Percentiles rank a stretch among this genome's conserved stretches.
Conservation (phyloP, 306 rosid species). For the Ziziphus jujuba region DNA sequence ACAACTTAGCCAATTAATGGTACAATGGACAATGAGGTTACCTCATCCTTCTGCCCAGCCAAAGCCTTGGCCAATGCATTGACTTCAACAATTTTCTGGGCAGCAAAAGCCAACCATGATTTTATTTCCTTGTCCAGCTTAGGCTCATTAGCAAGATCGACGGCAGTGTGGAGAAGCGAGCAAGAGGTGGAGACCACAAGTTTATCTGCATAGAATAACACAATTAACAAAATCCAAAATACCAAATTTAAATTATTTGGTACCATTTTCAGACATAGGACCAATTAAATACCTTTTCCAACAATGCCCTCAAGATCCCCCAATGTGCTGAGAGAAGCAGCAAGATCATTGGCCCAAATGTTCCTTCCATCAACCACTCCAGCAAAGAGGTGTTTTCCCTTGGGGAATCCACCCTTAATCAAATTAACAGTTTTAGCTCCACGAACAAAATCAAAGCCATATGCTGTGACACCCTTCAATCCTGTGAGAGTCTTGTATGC, state of each 20-base stretch:
- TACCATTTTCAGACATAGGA: slow-evolving; percentile 9
- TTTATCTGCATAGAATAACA: slow-evolving; percentile 43
- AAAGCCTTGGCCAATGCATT: slow-evolving; percentile 86
- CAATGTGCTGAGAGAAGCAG: slow-evolving; percentile 59
- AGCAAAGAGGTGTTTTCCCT: slow-evolving; percentile 76
- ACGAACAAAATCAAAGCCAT: slow-evolving; percentile 84
- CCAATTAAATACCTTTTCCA: slow-evolving; percentile 61
- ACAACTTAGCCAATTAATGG: not conserved
- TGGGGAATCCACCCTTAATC: slow-evolving; percentile 73
- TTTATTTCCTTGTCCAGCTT: slow-evolving; percentile 84
- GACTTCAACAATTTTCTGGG: slow-evolving; percentile 84
- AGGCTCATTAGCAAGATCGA: slow-evolving; percentile 84
- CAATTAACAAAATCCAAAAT: not conserved
- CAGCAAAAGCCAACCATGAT: slow-evolving; percentile 95
- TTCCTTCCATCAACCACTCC: slow-evolving; percentile 96
- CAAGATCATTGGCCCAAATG: slow-evolving; percentile 92
- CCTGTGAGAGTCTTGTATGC: slow-evolving; percentile 75
- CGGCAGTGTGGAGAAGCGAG: slow-evolving; percentile 95
- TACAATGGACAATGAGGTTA: slow-evolving; percentile 17
- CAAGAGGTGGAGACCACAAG: slow-evolving; percentile 85
- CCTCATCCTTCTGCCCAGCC: slow-evolving; percentile 77
- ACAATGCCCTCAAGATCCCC: slow-evolving; percentile 60
- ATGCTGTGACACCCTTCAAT: slow-evolving; percentile 73
- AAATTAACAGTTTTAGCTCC: slow-evolving; percentile 67
- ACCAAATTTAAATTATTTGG: not conserved